Evolutionary conservation across 371 early-diverging fungal genomes (phyloP), one percentile per base, ranked within the genome.

Genomic region (Lichtheimia ramosa): DNA sequence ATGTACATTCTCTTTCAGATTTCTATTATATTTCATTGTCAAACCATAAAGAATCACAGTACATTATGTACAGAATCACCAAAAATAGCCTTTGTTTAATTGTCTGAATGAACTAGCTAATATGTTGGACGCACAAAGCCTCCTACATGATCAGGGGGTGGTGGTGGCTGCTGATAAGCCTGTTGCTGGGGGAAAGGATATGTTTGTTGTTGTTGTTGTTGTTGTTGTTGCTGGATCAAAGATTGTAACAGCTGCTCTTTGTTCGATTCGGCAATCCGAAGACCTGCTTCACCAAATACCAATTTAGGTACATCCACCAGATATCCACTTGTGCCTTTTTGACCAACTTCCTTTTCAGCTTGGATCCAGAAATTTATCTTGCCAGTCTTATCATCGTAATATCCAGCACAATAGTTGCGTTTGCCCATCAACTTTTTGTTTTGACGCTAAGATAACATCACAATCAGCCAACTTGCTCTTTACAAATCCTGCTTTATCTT

Each of bases 361-460:
- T 73, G 76, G 43, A 75, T 71, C 70, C 72, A 75, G 58, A 68
- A 71, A 28, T 68, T 62, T 12, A 72, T 42, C 28, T 61, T 76
- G 25, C 69, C 66, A 15, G 70, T 71, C 15, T 54, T 28, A 14
- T 66, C 63, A 52, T 76, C 70, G 51, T 57, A 55, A 43, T 73
- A 76, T 0, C 70, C 73, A 3, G 67, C 76, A 57, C 69, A 69
- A n/a, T 73, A 73, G 39, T 73, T 76, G 0, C 76, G 66, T 41
- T 20, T 46, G 0, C 65, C 65, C 63, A 65, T 65, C 20, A 65
- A 21, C 46, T 65, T 65, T 39, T 58, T 59, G 53, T 65, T 65
- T 56, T 65, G 65, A 24, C 65, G 60, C 65, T 65, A 40, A 5
- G 0, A n/a, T 6, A 27, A 43, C 40, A 40, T 18, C 16, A 24